These are phyloP conservation scores for Sporothrix pseudoabietina DNA, from an alignment of 2,329 filamentous ascomycete species.

Conservation along the genomic window DNA sequence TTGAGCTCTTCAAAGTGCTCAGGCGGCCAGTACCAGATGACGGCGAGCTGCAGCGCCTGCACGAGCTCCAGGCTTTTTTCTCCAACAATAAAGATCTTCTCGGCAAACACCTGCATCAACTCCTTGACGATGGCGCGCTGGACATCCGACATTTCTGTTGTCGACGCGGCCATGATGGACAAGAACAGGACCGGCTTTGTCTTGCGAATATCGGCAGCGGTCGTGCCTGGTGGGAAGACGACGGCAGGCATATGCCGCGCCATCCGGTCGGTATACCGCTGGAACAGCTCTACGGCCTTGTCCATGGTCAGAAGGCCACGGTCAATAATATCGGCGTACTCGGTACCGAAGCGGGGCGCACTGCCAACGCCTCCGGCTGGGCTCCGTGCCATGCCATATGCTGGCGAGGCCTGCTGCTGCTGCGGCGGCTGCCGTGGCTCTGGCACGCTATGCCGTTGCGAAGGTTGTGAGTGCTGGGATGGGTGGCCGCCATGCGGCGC, in stretches of 20 bases:
- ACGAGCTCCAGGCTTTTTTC: constrained; percentile 83
- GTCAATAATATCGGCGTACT: constrained; percentile 57
- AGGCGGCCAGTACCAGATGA: constrained; percentile 85
- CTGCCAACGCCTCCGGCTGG: background rate
- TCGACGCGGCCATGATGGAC: constrained; percentile 67
- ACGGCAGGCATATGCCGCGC: constrained; percentile 63
- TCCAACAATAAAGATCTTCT: constrained; percentile 72
- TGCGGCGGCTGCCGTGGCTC: background rate
- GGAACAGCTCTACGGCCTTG: constrained; percentile 57
- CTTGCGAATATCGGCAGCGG: constrained; percentile 58
- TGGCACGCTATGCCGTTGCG: background rate
- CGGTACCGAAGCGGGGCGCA: constrained; percentile 34
- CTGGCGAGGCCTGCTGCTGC: constrained; percentile 24
- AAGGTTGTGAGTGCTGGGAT: constrained; percentile 23
- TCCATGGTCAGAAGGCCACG: constrained; percentile 60
- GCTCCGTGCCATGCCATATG: constrained; percentile 15
- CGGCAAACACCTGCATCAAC: constrained; percentile 71
- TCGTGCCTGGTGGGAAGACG: constrained; percentile 58
- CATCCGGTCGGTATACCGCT: constrained; percentile 62
- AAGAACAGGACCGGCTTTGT: constrained; percentile 68
- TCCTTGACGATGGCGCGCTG: constrained; percentile 68
- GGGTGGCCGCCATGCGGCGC: background rate
- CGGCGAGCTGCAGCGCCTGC: constrained; percentile 72
- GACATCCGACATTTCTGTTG: constrained; percentile 57
- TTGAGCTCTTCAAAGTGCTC: constrained; percentile 84